A percentile compares a stretch with the other conserved stretches of the same genome.
phyloP scores from a whole-genome alignment of 208 protist species.

The Trypanosoma lewisi region DNA sequence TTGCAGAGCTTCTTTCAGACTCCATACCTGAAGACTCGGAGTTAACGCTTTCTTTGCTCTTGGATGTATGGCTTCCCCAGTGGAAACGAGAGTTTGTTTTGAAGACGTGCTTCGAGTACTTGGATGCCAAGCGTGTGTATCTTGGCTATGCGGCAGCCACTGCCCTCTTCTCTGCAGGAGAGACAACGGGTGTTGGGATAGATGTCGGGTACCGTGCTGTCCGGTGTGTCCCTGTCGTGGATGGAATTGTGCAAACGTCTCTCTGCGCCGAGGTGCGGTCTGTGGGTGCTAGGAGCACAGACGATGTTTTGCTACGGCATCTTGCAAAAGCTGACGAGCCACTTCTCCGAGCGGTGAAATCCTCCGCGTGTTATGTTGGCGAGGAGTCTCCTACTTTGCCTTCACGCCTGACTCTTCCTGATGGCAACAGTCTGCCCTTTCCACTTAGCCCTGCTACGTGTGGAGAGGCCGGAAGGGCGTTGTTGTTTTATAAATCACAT shows the following conservation, averaged over 20 bases:
- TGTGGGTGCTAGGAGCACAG: conserved; percentile 42
- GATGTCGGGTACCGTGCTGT: conserved; percentile 72
- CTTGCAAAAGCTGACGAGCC: conserved; percentile 6
- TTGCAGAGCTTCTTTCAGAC: conserved; percentile 24
- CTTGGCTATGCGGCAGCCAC: conserved; percentile 49
- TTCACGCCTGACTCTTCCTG: conserved; percentile 43
- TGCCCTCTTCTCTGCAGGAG: conserved; percentile 61
- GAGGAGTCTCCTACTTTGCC: conserved; percentile 3
- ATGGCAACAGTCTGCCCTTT: conserved; percentile 31
- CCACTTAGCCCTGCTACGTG: conserved; percentile 4
- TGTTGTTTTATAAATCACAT: conserved; percentile 16
- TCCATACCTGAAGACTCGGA: conserved; percentile 32
- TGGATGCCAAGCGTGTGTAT: conserved; percentile 50
- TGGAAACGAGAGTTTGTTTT: conserved; percentile 55
- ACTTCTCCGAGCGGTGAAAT: conserved; percentile 14
- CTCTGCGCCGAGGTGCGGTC: conserved; percentile 25
- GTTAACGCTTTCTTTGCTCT: conserved; percentile 53
- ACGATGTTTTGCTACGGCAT: conserved; percentile 30
- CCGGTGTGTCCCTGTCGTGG: conserved; percentile 50
- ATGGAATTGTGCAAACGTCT: conserved; percentile 32
- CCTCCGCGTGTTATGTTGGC: conserved; percentile 25
- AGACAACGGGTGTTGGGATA: conserved; percentile 61
- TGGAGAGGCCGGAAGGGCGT: conserved; percentile 15
- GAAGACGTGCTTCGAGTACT: conserved; percentile 57
- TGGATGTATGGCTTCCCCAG: conserved; percentile 51